A percentile compares a stretch with the other conserved stretches of the same genome.
Conservation (phyloP, 164 flowering plant species). For the Litsea cubeba region DNA sequence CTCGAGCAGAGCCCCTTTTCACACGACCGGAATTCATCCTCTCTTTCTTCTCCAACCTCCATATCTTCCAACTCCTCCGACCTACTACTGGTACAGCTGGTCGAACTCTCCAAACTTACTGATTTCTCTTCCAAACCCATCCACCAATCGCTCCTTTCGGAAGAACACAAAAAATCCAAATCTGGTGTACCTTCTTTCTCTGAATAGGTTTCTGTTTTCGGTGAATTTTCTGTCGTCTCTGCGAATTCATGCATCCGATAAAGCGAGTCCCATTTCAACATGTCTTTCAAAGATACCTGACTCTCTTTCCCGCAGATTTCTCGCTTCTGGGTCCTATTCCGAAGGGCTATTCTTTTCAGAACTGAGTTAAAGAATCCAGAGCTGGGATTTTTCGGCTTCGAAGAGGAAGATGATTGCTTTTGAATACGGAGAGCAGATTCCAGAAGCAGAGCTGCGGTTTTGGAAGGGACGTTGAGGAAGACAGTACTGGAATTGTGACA, state of each 20-base stretch:
- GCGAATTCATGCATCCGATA: neutral
- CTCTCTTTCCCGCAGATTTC: neutral
- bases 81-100: neutral
- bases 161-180: neutral
- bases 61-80: neutral
- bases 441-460: slow-evolving; percentile 1
- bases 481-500: neutral
- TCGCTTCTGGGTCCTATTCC: neutral
- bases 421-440: slow-evolving; percentile 2
- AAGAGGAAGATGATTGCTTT: neutral
- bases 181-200: neutral
- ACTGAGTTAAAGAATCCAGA: neutral
- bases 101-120: neutral
- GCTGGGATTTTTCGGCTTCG: neutral
- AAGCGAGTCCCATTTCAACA: neutral
- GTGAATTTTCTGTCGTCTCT: neutral
- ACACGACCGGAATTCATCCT: neutral
- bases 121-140: neutral
- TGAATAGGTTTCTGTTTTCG: neutral
- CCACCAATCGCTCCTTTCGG: neutral
- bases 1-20: neutral
- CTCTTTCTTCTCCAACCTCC: neutral
- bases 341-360: neutral
- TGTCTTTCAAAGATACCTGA: neutral
- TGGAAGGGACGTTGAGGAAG: neutral